Conservation (phyloP, 345 rosid species). For the Citrus sinensis region DVS_A1.0 CM039165.1:38592001-38592500, state of each 20-base stretch:
- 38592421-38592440: slow-evolving; percentile 91
- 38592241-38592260: slow-evolving; percentile 98
- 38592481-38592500: slow-evolving; percentile 8
- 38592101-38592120: slow-evolving; percentile 89
- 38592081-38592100: slow-evolving; percentile 60
- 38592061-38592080: slow-evolving; percentile 6
- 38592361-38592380: slow-evolving; percentile 81
- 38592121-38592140: slow-evolving; percentile 84
- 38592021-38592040: not conserved
- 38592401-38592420: slow-evolving; percentile 92
- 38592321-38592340: slow-evolving; percentile 96
- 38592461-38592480: slow-evolving; percentile 77
- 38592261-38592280: slow-evolving; percentile 78
- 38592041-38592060: not conserved
- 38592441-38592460: slow-evolving; percentile 83
- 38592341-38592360: slow-evolving; percentile 96
- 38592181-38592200: slow-evolving; percentile 82
- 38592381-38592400: slow-evolving; percentile 87
- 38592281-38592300: slow-evolving; percentile 89
- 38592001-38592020: not conserved
- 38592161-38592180: slow-evolving; percentile 96
- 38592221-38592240: slow-evolving; percentile 82
- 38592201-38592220: slow-evolving; percentile 71
- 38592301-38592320: slow-evolving; percentile 91
- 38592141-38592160: slow-evolving; percentile 67